These are phyloP conservation scores for Aspergillus pseudonomiae DNA, from an alignment of 2,329 filamentous ascomycete genomes.

Conservation along the genomic window DNA sequence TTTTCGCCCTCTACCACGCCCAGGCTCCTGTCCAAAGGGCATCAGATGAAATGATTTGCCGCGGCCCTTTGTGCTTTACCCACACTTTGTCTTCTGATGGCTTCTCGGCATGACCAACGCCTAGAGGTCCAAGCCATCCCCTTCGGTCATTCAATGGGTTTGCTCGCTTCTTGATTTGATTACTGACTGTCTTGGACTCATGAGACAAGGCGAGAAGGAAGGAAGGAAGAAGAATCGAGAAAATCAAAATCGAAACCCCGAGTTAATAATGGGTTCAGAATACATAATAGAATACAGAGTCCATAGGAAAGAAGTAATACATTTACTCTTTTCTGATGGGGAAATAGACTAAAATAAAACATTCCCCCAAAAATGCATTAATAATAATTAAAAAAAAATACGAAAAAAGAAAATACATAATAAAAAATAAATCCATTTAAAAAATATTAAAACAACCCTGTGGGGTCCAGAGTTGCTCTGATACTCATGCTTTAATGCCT, in stretches of 20 bases:
- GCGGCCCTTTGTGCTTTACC: conserved; percentile 11
- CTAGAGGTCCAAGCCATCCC: conserved; percentile 15
- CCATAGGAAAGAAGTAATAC: neutral
- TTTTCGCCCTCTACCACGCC: neutral
- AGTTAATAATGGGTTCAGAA: neutral
- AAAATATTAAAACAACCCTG: conserved; percentile 18
- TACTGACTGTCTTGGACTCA: neutral
- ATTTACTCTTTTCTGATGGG: neutral
- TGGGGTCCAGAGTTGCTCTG: conserved; percentile 26
- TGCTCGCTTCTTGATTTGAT: neutral
- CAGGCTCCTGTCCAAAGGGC: neutral
- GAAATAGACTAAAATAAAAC: conserved; percentile 2
- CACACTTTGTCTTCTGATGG: conserved; percentile 11
- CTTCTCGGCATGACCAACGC: conserved; percentile 16
- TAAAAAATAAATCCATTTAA: neutral
- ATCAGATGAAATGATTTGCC: conserved; percentile 17
- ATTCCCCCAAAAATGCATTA: conserved; percentile 12
- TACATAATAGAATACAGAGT: neutral
- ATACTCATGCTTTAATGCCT: conserved; percentile 17
- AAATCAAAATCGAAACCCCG: neutral
- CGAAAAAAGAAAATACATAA: conserved; percentile 14
- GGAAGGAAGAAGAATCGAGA: neutral
- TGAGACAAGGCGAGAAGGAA: conserved; percentile 1
- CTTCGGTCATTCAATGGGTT: neutral
- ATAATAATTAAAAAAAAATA: conserved; percentile 6